A percentile compares a stretch with the other conserved stretches of the same genome.
These are phyloP conservation scores for Bryoglossum gracile DNA, from an alignment of 495 filamentous ascomycete genomes.

Conservation along the genomic window DNA sequence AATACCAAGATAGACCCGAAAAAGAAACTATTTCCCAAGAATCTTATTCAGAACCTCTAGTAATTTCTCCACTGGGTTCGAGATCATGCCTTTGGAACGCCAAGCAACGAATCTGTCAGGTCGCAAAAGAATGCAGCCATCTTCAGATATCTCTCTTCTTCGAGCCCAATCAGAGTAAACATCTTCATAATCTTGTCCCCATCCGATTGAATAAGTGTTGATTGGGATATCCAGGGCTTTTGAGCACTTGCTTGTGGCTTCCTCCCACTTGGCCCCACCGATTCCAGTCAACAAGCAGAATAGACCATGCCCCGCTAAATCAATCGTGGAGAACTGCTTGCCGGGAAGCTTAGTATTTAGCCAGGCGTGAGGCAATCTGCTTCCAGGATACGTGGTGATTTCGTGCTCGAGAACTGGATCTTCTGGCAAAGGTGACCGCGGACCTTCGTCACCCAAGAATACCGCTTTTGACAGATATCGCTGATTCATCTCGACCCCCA, in stretches of 20 bases:
- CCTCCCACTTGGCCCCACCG: conserved; percentile 43
- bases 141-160: conserved; percentile 40
- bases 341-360: conserved; percentile 36
- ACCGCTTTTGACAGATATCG: conserved; percentile 33
- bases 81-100: conserved; percentile 22
- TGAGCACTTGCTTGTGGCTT: conserved; percentile 31
- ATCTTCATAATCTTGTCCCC: conserved; percentile 43
- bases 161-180: conserved; percentile 45
- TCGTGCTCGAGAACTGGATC: conserved; percentile 31
- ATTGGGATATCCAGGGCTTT: conserved; percentile 33
- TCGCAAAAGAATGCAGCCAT: conserved; percentile 42
- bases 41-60: conserved; percentile 23
- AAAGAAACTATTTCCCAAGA: not conserved
- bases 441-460: conserved; percentile 33
- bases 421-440: conserved; percentile 21
- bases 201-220: conserved; percentile 39
- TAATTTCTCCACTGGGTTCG: conserved; percentile 24
- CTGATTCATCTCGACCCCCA: conserved; percentile 48
- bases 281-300: conserved; percentile 44
- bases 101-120: conserved; percentile 45
- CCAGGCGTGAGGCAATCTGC: conserved; percentile 48
- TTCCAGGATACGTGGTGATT: conserved; percentile 43
- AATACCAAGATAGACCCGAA: too few species aligned
- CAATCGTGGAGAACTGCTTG: conserved; percentile 41
- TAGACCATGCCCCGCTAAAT: conserved; percentile 42